A percentile compares a stretch with the other conserved stretches of the same genome.
Evolutionary conservation across 2,329 filamentous ascomycete species (phyloP).

Genomic region (Cadophora sp.): DNA sequence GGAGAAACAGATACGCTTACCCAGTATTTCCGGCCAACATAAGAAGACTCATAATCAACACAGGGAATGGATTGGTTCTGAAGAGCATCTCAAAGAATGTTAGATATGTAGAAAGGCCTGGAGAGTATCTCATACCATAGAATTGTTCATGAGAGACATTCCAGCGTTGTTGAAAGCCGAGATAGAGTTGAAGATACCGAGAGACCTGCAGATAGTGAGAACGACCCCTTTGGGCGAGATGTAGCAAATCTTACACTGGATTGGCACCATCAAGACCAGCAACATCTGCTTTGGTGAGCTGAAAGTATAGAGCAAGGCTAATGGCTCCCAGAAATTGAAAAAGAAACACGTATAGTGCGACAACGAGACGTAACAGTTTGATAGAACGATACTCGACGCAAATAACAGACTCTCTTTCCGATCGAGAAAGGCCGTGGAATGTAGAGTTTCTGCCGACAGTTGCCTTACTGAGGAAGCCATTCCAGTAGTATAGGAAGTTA

Average conservation of each 20-base stretch:
- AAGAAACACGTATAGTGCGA: constrained; percentile 64
- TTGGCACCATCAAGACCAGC: constrained; percentile 15
- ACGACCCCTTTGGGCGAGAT: constrained; percentile 32
- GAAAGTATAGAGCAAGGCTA: constrained; percentile 64
- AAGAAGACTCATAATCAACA: constrained; percentile 28
- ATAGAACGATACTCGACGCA: constrained; percentile 69
- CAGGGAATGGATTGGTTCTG: constrained; percentile 48
- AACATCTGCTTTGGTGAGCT: constrained; percentile 45
- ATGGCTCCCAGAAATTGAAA: constrained; percentile 64
- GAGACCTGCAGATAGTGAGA: constrained; percentile 46
- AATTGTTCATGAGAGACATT: constrained; percentile 20
- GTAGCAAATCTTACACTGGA: constrained; percentile 21
- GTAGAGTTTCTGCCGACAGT: constrained; percentile 1
- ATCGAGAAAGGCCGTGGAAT: constrained; percentile 58
- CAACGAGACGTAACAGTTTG: constrained; percentile 61
- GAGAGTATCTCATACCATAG: constrained; percentile 2
- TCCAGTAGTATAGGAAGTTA: neutral
- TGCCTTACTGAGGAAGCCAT: neutral
- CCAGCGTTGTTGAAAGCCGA: constrained; percentile 21
- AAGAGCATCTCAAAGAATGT: constrained; percentile 19
- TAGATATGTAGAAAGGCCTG: neutral
- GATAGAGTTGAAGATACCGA: constrained; percentile 16
- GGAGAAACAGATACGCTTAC: constrained; percentile 16
- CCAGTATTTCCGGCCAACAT: constrained; percentile 65
- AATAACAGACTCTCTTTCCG: constrained; percentile 61